These are phyloP conservation scores for Neopestalotiopsis rosae DNA, from an alignment of 2,329 filamentous ascomycete species.

Conservation along the genomic window DNA sequence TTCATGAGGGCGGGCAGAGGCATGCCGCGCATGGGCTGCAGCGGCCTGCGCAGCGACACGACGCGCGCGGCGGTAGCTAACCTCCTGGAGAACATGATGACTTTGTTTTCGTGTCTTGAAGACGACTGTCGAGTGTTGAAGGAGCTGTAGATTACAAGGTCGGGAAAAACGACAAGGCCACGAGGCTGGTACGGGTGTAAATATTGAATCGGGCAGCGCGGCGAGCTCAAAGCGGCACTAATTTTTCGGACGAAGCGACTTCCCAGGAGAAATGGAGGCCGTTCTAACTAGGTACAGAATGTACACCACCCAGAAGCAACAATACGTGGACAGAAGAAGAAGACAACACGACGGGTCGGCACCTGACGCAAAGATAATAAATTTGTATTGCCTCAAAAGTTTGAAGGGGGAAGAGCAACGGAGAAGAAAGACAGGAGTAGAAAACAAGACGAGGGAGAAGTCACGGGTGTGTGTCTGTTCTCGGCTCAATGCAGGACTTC, in stretches of 20 bases:
- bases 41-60: slow-evolving; percentile 38
- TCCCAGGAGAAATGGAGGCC: slow-evolving; percentile 6
- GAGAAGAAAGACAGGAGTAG: neutral
- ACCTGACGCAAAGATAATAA: neutral
- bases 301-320: neutral
- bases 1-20: slow-evolving; percentile 57
- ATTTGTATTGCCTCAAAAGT: neutral
- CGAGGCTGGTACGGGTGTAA: slow-evolving; percentile 22
- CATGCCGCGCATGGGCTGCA: slow-evolving; percentile 48
- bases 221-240: slow-evolving; percentile 6
- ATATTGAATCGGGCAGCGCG: slow-evolving; percentile 15
- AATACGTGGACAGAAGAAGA: too few species aligned
- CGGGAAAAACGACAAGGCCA: too few species aligned
- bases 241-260: neutral
- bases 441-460: neutral
- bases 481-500: slow-evolving; percentile 12
- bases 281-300: neutral
- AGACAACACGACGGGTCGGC: neutral
- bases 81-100: slow-evolving; percentile 38
- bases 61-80: slow-evolving; percentile 47
- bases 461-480: slow-evolving; percentile 1
- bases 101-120: neutral
- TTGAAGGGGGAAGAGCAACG: neutral
- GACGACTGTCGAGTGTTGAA: neutral
- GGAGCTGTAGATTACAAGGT: too few species aligned